Conservation (phyloP, 2,329 filamentous ascomycete genomes). For the Cytospora schulzeri region DNA sequence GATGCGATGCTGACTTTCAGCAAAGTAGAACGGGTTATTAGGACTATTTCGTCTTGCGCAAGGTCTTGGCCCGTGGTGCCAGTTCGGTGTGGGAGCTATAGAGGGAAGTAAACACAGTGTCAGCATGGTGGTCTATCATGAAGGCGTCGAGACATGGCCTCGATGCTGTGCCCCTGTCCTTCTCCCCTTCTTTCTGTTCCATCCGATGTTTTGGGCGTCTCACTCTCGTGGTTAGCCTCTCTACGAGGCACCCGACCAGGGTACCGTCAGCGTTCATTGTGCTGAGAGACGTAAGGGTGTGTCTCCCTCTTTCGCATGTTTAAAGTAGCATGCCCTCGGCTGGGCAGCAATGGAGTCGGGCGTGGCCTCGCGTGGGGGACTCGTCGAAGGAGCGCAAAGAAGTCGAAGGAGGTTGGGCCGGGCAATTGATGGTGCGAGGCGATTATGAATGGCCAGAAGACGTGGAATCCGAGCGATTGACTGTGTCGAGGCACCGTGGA, state of each 20-base stretch:
- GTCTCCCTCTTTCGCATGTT: slow-evolving; percentile 36
- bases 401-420: slow-evolving; percentile 3
- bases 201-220: slow-evolving; percentile 23
- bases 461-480: slow-evolving; percentile 8
- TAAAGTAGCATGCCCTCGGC: slow-evolving; percentile 28
- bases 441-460: slow-evolving; percentile 1
- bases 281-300: slow-evolving; percentile 32
- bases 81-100: slow-evolving; percentile 64
- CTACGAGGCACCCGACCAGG: slow-evolving; percentile 63
- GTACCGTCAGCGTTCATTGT: slow-evolving; percentile 62
- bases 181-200: not conserved
- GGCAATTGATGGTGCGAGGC: not conserved
- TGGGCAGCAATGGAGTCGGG: slow-evolving; percentile 25
- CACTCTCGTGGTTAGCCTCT: slow-evolving; percentile 65
- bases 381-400: slow-evolving; percentile 9
- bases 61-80: slow-evolving; percentile 59
- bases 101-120: slow-evolving; percentile 29
- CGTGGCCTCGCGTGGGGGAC: slow-evolving; percentile 7
- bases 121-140: slow-evolving; percentile 15
- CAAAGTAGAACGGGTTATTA: slow-evolving; percentile 62
- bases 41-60: slow-evolving; percentile 61
- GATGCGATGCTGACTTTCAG: slow-evolving; percentile 60
- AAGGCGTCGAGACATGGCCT: not conserved
- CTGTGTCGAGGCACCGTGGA: slow-evolving; percentile 14
- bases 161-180: not conserved